Evolutionary conservation across 495 filamentous ascomycete genomes (phyloP).

Genomic region (Penicillium simplicissimum): DNA sequence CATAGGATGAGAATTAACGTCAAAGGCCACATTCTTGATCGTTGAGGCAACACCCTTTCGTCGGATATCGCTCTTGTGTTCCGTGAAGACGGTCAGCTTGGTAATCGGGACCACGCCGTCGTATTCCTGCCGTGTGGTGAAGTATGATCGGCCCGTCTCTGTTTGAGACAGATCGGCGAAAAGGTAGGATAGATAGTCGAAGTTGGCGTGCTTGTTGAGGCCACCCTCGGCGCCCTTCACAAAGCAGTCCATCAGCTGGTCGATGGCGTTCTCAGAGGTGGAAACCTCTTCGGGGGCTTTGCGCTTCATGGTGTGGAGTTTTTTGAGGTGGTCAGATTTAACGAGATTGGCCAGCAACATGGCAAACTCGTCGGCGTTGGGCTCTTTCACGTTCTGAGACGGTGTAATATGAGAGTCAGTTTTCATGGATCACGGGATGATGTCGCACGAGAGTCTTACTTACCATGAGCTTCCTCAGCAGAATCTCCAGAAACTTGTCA

Average conservation of each 20-base stretch:
- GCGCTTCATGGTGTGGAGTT: slow-evolving; percentile 65
- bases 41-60: slow-evolving; percentile 88
- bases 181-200: slow-evolving; percentile 88
- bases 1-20: slow-evolving; percentile 65
- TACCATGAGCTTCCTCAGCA: slow-evolving; percentile 74
- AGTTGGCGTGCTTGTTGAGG: slow-evolving; percentile 85
- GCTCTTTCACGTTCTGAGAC: slow-evolving; percentile 57
- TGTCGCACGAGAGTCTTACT: slow-evolving; percentile 37
- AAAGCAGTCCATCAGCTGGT: slow-evolving; percentile 93
- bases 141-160: slow-evolving; percentile 71
- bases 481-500: slow-evolving; percentile 73
- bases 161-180: slow-evolving; percentile 90
- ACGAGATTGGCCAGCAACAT: slow-evolving; percentile 93
- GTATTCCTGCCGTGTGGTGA: slow-evolving; percentile 70
- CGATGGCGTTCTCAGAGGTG: slow-evolving; percentile 67
- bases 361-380: slow-evolving; percentile 78
- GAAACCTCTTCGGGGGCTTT: slow-evolving; percentile 62
- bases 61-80: slow-evolving; percentile 75
- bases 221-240: slow-evolving; percentile 80
- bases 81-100: slow-evolving; percentile 90
- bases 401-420: not conserved
- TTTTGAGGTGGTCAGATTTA: slow-evolving; percentile 72
- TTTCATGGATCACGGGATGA: not conserved
- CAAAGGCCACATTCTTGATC: slow-evolving; percentile 83
- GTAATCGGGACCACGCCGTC: slow-evolving; percentile 78